Conservation (phyloP, 306 rosid species). For the Albizia julibrissin region DNA sequence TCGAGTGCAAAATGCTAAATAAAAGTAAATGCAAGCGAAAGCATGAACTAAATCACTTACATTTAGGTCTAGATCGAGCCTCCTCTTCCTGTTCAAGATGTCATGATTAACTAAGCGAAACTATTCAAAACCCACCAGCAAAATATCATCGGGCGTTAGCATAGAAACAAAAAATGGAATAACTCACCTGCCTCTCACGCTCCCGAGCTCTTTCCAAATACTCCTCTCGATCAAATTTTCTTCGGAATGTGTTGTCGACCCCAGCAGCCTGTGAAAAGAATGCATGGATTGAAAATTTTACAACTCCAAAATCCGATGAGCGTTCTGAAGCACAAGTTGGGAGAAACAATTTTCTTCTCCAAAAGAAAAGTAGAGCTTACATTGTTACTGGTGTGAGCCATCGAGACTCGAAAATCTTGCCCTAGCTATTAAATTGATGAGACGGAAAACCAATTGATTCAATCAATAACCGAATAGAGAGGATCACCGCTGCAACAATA, state of each 20-base stretch:
- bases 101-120: background rate
- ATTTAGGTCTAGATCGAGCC: constrained; percentile 61
- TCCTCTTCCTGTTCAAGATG: constrained; percentile 59
- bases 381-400: constrained; percentile 64
- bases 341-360: background rate
- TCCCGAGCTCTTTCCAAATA: constrained; percentile 91
- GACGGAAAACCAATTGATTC: constrained; percentile 4
- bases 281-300: background rate
- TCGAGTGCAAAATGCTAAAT: background rate
- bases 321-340: background rate
- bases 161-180: constrained; percentile 1
- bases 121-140: constrained; percentile 9
- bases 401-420: constrained; percentile 24
- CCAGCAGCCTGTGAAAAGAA: constrained; percentile 55
- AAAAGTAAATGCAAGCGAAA: background rate
- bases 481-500: background rate
- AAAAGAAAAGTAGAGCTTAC: constrained; percentile 48
- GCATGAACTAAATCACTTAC: constrained; percentile 38
- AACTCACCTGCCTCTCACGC: constrained; percentile 77
- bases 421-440: background rate
- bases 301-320: background rate
- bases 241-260: constrained; percentile 91
- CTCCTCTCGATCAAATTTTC: constrained; percentile 95
- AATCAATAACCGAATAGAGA: background rate
- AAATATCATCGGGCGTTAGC: background rate